Evolutionary conservation across 108 stramenopile species (phyloP).

Genomic region (Nitzschia sp.): DNA sequence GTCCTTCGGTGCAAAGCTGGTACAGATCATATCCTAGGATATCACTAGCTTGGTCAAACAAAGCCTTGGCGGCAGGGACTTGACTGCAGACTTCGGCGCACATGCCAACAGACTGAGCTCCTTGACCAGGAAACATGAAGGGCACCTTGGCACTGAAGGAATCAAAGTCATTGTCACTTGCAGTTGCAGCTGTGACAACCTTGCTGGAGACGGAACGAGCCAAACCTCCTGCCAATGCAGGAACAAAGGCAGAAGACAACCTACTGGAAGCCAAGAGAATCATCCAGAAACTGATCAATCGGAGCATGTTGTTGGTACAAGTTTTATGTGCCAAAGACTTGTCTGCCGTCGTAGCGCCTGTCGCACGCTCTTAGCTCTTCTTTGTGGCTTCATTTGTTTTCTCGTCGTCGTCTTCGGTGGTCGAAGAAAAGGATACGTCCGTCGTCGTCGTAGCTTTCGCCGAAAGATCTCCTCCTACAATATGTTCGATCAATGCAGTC

Average conservation of each 20-base stretch:
- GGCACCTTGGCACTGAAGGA: slow-evolving; percentile 79
- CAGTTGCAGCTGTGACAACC: slow-evolving; percentile 20
- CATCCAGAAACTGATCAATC: slow-evolving; percentile 21
- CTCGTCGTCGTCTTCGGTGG: too few relatives aligned
- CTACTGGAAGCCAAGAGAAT: slow-evolving; percentile 35
- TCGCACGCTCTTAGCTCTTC: background rate
- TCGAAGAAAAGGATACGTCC: too few relatives aligned
- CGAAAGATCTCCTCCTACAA: too few relatives aligned
- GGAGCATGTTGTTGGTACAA: slow-evolving; percentile 10
- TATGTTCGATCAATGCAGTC: too few relatives aligned
- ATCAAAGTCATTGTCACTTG: slow-evolving; percentile 85
- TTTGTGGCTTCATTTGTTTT: background rate
- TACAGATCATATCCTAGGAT: slow-evolving; percentile 97
- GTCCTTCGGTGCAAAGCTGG: slow-evolving; percentile 87
- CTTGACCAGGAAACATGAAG: slow-evolving; percentile 97
- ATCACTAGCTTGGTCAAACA: slow-evolving; percentile 92
- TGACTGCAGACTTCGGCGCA: slow-evolving; percentile 76
- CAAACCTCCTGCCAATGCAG: slow-evolving; percentile 40
- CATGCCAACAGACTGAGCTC: slow-evolving; percentile 92
- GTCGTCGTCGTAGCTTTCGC: too few relatives aligned
- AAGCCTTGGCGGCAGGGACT: slow-evolving; percentile 89
- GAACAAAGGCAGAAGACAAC: slow-evolving; percentile 55
- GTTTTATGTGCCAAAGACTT: background rate
- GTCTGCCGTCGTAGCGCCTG: background rate
- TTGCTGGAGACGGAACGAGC: slow-evolving; percentile 31